phyloP scores from a whole-genome alignment of 371 early-diverging fungal species.

The Syncephalastrum sp. region DNA sequence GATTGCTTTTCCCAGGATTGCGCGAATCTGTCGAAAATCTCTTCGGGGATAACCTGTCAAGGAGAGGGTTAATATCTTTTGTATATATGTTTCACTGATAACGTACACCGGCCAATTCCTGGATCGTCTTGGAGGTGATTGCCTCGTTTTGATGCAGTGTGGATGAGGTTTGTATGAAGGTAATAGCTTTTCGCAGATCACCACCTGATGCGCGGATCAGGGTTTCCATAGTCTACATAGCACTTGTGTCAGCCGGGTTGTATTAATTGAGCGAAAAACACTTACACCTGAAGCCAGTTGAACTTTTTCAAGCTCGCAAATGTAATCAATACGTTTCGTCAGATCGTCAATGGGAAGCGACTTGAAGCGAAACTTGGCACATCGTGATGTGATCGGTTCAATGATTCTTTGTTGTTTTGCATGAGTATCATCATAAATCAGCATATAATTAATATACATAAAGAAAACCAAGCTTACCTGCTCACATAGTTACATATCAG shows the following conservation, averaged over 20 bases:
- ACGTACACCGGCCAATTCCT: conserved; percentile 82
- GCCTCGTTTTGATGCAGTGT: conserved; percentile 51
- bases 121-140: conserved; percentile 60
- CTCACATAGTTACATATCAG: conserved; percentile 98
- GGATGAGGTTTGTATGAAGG: conserved; percentile 85
- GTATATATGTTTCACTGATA: background rate
- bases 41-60: conserved; percentile 58
- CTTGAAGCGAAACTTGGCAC: conserved; percentile 95
- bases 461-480: conserved; percentile 42
- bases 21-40: conserved; percentile 55
- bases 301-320: conserved; percentile 72
- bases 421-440: background rate
- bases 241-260: background rate
- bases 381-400: conserved; percentile 93
- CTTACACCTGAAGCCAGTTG: conserved; percentile 44
- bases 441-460: conserved; percentile 3
- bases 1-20: conserved; percentile 45
- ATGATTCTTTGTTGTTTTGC: conserved; percentile 66
- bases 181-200: conserved; percentile 92
- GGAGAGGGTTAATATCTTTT: background rate
- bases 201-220: conserved; percentile 82
- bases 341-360: conserved; percentile 66
- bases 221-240: conserved; percentile 62
- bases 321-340: conserved; percentile 56
- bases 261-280: background rate